A percentile compares a stretch with the other conserved stretches of the same genome.
phyloP scores from a whole-genome alignment of 768 basidiomycete genomes.

The Suillus clintonianus region DNA sequence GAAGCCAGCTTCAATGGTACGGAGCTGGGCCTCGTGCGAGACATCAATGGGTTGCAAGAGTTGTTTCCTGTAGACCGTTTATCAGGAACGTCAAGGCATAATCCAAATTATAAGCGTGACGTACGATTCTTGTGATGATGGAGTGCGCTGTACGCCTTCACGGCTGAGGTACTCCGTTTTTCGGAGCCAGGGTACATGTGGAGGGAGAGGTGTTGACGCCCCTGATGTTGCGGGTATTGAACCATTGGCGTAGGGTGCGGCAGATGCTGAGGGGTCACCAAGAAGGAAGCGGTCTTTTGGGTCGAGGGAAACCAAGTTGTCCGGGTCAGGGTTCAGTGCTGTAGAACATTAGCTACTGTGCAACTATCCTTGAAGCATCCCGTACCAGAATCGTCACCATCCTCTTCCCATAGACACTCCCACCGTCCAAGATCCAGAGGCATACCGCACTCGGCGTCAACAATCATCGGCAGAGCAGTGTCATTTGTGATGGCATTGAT shows the following conservation, averaged over 20 bases:
- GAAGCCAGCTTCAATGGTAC: slow-evolving; percentile 80
- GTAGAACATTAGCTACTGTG: background rate
- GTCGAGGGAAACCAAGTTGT: slow-evolving; percentile 61
- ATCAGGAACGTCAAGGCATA: background rate
- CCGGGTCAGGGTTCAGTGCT: slow-evolving; percentile 69
- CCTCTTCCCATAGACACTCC: slow-evolving; percentile 83
- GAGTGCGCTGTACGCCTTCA: slow-evolving; percentile 49
- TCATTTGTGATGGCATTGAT: slow-evolving; percentile 79
- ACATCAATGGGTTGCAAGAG: slow-evolving; percentile 59
- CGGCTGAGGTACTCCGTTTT: slow-evolving; percentile 89
- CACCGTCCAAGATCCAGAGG: slow-evolving; percentile 85
- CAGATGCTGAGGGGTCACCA: slow-evolving; percentile 56
- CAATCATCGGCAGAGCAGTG: slow-evolving; percentile 89
- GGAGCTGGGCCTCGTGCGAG: slow-evolving; percentile 72
- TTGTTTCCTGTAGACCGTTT: slow-evolving; percentile 45
- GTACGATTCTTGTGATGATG: slow-evolving; percentile 55
- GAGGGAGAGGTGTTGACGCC: slow-evolving; percentile 47
- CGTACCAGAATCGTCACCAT: slow-evolving; percentile 66
- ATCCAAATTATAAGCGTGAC: slow-evolving; percentile 19
- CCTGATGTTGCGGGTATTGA: slow-evolving; percentile 36
- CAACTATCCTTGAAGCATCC: slow-evolving; percentile 18
- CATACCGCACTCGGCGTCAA: slow-evolving; percentile 97
- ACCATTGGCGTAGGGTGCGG: slow-evolving; percentile 44
- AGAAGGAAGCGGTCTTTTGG: slow-evolving; percentile 78
- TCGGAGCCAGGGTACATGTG: slow-evolving; percentile 86